Evolutionary conservation across 1,284 basidiomycete genomes (phyloP).

Genomic region (Microbotryum lychnidis-dioicae): DNA sequence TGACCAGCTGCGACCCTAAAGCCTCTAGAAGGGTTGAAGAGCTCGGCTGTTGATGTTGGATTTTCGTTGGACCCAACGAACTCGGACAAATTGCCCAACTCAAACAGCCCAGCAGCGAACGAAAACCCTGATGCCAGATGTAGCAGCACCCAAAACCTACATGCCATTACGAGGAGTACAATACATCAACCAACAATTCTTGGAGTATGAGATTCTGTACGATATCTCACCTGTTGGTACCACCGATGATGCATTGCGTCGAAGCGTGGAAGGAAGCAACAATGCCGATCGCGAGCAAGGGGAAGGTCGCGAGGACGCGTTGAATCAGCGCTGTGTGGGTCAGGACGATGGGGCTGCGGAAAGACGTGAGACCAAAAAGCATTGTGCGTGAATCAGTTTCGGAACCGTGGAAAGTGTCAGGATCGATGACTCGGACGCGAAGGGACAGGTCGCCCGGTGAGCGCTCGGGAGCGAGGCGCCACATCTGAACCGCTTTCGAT

Average conservation of each 20-base stretch:
- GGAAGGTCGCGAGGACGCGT: conserved; percentile 5
- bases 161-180: too few relatives aligned
- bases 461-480: too few relatives aligned
- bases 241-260: neutral
- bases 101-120: conserved; percentile 3
- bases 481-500: too few relatives aligned
- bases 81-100: conserved; percentile 4
- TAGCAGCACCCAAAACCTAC: neutral
- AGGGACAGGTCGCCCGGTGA: too few relatives aligned
- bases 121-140: neutral
- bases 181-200: neutral
- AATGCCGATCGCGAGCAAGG: conserved; percentile 7
- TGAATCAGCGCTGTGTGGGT: too few relatives aligned
- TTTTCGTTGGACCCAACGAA: too few relatives aligned
- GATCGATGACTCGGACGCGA: too few relatives aligned
- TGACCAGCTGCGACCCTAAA: conserved; percentile 11
- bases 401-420: too few relatives aligned
- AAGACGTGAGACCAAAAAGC: too few relatives aligned
- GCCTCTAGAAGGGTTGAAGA: neutral
- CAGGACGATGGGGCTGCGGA: too few relatives aligned
- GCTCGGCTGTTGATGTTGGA: neutral
- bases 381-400: too few relatives aligned
- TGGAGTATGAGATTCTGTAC: neutral
- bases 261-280: neutral
- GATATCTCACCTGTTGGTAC: conserved; percentile 1